Evolutionary conservation across 176 grass and related monocot species (phyloP).

Genomic region (Guadua angustifolia): DNA sequence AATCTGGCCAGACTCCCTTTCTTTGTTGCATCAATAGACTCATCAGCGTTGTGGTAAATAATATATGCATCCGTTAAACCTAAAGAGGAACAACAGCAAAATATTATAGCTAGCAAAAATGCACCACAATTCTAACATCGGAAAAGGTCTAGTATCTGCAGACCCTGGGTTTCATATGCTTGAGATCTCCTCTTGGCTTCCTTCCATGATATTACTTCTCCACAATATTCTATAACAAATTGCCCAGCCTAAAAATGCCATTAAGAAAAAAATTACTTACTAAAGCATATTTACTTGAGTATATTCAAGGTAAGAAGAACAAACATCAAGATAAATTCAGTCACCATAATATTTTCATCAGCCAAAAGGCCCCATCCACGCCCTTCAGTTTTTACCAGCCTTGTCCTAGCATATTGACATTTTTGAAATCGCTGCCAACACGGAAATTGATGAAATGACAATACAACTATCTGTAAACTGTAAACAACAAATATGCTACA

Average conservation of each 20-base stretch:
- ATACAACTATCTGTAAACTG: slow-evolving; percentile 15
- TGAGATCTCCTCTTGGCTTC: slow-evolving; percentile 83
- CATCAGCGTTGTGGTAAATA: slow-evolving; percentile 90
- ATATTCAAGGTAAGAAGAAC: slow-evolving; percentile 10
- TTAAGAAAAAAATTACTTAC: background rate
- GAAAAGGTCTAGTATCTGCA: slow-evolving; percentile 32
- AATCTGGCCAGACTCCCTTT: slow-evolving; percentile 98
- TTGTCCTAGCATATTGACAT: slow-evolving; percentile 82
- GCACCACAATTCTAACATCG: slow-evolving; percentile 6
- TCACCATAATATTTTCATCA: slow-evolving; percentile 90
- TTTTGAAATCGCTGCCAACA: slow-evolving; percentile 88
- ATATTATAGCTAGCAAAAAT: slow-evolving; percentile 30
- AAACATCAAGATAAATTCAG: slow-evolving; percentile 21
- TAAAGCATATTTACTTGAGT: slow-evolving; percentile 15
- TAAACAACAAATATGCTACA: background rate
- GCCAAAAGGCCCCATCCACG: slow-evolving; percentile 96
- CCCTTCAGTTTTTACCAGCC: slow-evolving; percentile 81
- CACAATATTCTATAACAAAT: slow-evolving; percentile 98
- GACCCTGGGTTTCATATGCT: slow-evolving; percentile 84
- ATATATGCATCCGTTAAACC: slow-evolving; percentile 94
- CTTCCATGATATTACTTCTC: slow-evolving; percentile 98
- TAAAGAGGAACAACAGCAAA: slow-evolving; percentile 40
- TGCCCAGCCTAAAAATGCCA: slow-evolving; percentile 73
- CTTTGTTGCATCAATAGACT: slow-evolving; percentile 95
- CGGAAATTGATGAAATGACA: slow-evolving; percentile 17